These are phyloP conservation scores for Trichophyton schoenleinii DNA, from an alignment of 2,329 filamentous ascomycete genomes.

Conservation along the genomic window DNA sequence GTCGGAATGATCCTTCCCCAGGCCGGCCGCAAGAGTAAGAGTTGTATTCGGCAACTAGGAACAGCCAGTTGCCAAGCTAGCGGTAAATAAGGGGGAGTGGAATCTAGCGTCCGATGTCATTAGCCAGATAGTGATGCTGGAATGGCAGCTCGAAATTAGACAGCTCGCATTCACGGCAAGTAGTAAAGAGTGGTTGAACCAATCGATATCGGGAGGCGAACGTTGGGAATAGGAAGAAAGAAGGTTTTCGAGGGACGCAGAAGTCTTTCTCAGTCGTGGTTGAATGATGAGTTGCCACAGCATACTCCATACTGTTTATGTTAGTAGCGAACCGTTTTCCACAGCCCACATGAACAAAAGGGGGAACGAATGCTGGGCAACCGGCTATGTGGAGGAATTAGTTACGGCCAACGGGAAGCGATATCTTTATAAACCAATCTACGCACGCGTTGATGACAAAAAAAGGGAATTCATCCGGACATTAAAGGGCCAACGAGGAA, in stretches of 20 bases:
- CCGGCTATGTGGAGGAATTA: background rate
- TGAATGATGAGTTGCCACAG: slow-evolving; percentile 6
- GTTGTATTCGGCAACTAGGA: background rate
- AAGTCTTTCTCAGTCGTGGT: slow-evolving; percentile 1
- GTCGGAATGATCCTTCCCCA: slow-evolving; percentile 2
- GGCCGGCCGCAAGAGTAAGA: background rate
- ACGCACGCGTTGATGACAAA: background rate
- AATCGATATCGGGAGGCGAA: background rate
- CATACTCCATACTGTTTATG: background rate
- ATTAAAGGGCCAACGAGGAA: background rate
- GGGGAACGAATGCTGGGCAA: background rate
- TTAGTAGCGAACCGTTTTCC: background rate
- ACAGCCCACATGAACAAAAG: background rate
- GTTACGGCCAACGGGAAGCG: background rate
- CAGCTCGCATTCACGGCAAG: background rate
- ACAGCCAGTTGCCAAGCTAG: background rate
- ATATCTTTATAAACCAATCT: slow-evolving; percentile 1
- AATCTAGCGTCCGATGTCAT: background rate
- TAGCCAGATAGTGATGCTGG: background rate
- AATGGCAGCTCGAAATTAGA: background rate
- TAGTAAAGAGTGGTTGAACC: background rate
- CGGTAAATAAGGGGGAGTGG: background rate
- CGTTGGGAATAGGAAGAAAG: slow-evolving; percentile 4
- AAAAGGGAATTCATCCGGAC: background rate
- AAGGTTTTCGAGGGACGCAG: background rate